Evolutionary conservation across 441 rosid genomes (phyloP).

Genomic region (Gossypium schwendimanii): DNA sequence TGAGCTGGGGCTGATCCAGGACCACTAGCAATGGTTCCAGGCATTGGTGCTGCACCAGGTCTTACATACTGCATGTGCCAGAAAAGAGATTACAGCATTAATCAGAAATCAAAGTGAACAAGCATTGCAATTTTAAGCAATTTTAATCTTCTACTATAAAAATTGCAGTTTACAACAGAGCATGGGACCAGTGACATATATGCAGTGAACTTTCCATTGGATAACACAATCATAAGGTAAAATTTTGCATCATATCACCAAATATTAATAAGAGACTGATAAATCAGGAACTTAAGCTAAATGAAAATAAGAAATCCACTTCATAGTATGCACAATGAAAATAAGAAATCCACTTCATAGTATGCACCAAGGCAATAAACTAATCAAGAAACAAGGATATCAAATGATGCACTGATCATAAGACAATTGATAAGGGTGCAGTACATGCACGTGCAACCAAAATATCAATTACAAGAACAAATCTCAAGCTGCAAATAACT

Average conservation of each 20-base stretch:
- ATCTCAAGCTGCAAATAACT: background rate
- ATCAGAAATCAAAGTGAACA: slow-evolving; percentile 12
- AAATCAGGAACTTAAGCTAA: background rate
- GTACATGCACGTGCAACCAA: background rate
- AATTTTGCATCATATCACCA: background rate
- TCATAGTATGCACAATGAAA: background rate
- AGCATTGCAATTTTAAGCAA: background rate
- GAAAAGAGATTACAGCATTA: slow-evolving; percentile 11
- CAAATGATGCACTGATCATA: background rate
- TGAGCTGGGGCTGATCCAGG: slow-evolving; percentile 61
- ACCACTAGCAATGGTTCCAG: slow-evolving; percentile 47
- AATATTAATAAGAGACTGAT: background rate
- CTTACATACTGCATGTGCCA: slow-evolving; percentile 84
- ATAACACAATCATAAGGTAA: background rate
- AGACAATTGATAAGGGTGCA: background rate
- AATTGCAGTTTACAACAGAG: background rate
- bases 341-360: background rate
- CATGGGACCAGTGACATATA: background rate
- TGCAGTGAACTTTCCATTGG: background rate
- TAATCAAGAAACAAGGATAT: background rate
- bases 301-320: background rate
- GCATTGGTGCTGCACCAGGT: slow-evolving; percentile 80
- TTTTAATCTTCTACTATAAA: background rate
- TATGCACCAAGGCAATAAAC: background rate
- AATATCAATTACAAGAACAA: background rate